phyloP scores from a whole-genome alignment of 2,329 filamentous ascomycete genomes.

The Xylariomycetidae sp. region DNA sequence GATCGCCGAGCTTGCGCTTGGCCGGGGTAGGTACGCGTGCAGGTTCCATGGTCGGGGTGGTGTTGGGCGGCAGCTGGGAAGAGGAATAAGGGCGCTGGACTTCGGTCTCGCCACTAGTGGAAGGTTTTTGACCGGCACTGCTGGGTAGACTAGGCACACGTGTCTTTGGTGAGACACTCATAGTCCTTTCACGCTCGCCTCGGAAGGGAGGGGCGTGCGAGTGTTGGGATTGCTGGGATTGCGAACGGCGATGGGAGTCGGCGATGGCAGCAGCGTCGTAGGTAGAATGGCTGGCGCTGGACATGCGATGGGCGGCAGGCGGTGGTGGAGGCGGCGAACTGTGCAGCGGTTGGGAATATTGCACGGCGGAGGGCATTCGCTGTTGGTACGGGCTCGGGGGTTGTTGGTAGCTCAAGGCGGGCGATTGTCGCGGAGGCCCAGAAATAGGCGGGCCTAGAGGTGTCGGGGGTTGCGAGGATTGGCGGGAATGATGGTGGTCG shows the following conservation, averaged over 20 bases:
- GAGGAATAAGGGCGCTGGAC: conserved; percentile 28
- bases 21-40: conserved; percentile 34
- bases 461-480: conserved; percentile 48
- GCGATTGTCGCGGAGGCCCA: conserved; percentile 36
- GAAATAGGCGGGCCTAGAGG: conserved; percentile 46
- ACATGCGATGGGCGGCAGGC: conserved; percentile 31
- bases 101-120: conserved; percentile 24
- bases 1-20: conserved; percentile 44
- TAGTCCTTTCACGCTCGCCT: conserved; percentile 61
- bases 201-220: too few species aligned
- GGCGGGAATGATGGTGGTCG: conserved; percentile 34
- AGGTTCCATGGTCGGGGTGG: conserved; percentile 25
- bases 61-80: conserved; percentile 11
- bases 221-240: conserved; percentile 47
- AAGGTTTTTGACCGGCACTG: conserved; percentile 20
- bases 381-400: conserved; percentile 58
- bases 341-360: conserved; percentile 25
- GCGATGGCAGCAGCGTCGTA: conserved; percentile 39
- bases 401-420: conserved; percentile 37
- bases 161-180: conserved; percentile 77
- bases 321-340: conserved; percentile 31
- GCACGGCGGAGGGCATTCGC: conserved; percentile 29
- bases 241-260: conserved; percentile 42
- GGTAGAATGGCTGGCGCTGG: conserved; percentile 34
- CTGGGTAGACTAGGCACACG: conserved; percentile 45